phyloP scores from a whole-genome alignment of 2,329 filamentous ascomycete genomes.

The Hymenoscyphus fructigenus region DNA sequence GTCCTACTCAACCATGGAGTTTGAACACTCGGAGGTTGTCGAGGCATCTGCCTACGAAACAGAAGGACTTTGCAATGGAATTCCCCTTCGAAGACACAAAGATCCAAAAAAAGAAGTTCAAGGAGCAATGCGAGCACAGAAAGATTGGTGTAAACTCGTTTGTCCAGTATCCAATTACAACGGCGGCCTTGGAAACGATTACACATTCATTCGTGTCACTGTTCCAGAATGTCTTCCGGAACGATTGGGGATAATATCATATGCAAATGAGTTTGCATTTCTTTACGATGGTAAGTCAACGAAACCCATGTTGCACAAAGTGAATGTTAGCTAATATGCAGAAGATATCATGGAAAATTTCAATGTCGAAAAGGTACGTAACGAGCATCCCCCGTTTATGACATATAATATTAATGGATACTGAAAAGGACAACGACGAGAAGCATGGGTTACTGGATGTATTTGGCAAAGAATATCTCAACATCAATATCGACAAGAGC shows the following conservation, averaged over 20 bases:
- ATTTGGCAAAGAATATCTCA: no score
- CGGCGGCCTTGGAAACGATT: constrained; percentile 32
- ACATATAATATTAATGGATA: no score
- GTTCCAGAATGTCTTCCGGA: constrained; percentile 13
- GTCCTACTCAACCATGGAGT: constrained; percentile 10
- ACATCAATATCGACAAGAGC: no score
- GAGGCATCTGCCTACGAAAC: constrained; percentile 9
- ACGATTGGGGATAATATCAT: constrained; percentile 11
- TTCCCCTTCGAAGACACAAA: constrained; percentile 9
- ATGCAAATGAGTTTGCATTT: constrained; percentile 15
- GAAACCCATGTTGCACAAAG: neutral
- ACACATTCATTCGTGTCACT: neutral
- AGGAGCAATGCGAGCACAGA: constrained; percentile 8
- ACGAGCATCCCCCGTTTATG: no score
- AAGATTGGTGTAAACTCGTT: constrained; percentile 9
- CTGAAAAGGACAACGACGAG: no score
- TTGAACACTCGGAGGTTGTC: constrained; percentile 7
- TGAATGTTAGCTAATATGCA: no score
- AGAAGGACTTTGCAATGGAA: constrained; percentile 12
- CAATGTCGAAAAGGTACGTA: no score
- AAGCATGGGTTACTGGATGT: no score
- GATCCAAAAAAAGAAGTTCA: neutral
- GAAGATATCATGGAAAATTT: no score
- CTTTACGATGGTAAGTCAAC: constrained; percentile 12
- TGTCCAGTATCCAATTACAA: constrained; percentile 25